Base-by-base conservation (phyloP, 306 rosid species). In the Gastrolobium bilobum region DNA sequence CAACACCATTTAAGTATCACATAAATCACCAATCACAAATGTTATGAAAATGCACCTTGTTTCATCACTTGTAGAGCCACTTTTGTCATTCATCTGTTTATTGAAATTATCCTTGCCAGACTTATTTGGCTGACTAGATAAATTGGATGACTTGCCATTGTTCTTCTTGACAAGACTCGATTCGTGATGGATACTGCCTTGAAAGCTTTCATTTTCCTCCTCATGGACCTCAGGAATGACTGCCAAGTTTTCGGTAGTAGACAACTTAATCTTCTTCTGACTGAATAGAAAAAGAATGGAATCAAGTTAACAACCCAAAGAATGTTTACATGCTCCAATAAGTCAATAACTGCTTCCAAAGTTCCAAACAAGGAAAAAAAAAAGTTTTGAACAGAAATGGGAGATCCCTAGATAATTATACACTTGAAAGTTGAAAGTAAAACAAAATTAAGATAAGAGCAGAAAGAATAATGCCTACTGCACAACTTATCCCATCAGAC, bases 221-320 rank as follows among this genome's bases (percentile, higher is more conserved):
- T 64, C 63, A 68, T 57, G 64, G 34, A 54, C 91, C 72, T 73
- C 82, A 0, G 85, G 57, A 76, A 59, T 78, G 82, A 72, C 81
- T 13, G 76, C 63, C 83, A 77, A 65, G 79, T 85, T 87, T 64
- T 83, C 86, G 0, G 73, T 1, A n/a, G 84, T 64, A 67, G 85
- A 82, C 80, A 78, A 79, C 79, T 86, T 93, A 79, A 43, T 91
- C 89, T 85, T 91, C 92, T 93, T 93, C 88, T 81, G 82, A 86
- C 98, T 93, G 84, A 46, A 84, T 20, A 43, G 46, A 73, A 72
- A 54, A 67, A 84, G 10, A 81, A 84, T 29, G 42, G 58, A 71
- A 76, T 61, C 50, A 52, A 71, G 61, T 64, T 50, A 87, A 38
- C 52, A 72, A 58, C 69, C 57, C 62, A 8, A 10, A 53, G 31